These are phyloP conservation scores for Fusarium verticillioides DNA, from an alignment of 2,329 filamentous ascomycete genomes.

Conservation along the genomic window DNA sequence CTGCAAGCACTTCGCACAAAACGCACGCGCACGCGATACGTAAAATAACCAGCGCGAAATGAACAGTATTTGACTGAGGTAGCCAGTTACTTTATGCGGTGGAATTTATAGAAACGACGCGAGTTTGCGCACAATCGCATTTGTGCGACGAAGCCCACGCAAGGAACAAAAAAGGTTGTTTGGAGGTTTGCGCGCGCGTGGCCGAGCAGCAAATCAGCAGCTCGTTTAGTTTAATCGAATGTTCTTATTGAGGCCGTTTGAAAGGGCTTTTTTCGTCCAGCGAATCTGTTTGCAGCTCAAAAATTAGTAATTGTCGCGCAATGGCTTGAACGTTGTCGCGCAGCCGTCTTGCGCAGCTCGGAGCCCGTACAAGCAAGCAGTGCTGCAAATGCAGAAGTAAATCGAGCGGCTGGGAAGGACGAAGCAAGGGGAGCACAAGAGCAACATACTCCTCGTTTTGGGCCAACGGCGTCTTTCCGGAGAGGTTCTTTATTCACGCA, in stretches of 20 bases:
- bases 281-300: slow-evolving; percentile 5
- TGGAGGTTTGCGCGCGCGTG: slow-evolving; percentile 12
- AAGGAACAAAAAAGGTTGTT: slow-evolving; percentile 1
- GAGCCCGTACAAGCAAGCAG: slow-evolving; percentile 22
- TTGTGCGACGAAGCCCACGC: not conserved
- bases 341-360: slow-evolving; percentile 25
- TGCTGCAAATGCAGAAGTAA: slow-evolving; percentile 5
- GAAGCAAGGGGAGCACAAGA: slow-evolving; percentile 30
- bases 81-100: slow-evolving; percentile 15
- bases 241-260: not conserved
- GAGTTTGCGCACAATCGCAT: slow-evolving; percentile 19
- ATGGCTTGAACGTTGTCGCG: slow-evolving; percentile 26
- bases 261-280: slow-evolving; percentile 6
- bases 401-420: slow-evolving; percentile 30
- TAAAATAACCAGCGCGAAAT: slow-evolving; percentile 4
- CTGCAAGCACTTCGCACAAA: slow-evolving; percentile 30
- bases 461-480: slow-evolving; percentile 37
- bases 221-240: not conserved
- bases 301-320: slow-evolving; percentile 16
- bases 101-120: not conserved
- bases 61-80: not conserved
- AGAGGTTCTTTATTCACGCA: slow-evolving; percentile 19
- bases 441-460: slow-evolving; percentile 39
- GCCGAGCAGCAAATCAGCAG: not conserved
- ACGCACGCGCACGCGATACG: slow-evolving; percentile 19